Evolutionary conservation across 768 basidiomycete genomes (phyloP), one percentile per base, ranked within the genome.

Genomic region (Rubroboletus satanas): DNA sequence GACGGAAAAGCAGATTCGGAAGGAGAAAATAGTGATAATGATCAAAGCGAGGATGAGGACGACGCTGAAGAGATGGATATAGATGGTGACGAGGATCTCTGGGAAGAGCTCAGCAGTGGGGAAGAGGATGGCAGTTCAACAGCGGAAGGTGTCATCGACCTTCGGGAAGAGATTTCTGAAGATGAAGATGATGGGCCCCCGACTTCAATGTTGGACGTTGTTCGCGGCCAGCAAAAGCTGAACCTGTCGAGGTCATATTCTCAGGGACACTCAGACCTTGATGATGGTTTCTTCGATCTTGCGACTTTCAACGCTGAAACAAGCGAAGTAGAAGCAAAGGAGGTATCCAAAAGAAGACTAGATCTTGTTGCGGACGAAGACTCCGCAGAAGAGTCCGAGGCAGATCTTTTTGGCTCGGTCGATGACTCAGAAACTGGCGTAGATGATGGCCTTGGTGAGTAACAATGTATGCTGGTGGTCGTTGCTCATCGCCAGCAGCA

Each of bases 231-330:
- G 66, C 60, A 60, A 66, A 65, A 50, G 63, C 63, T 70, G 39
- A 49, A 29, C 41, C 23, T 52, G 47, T 23, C 46, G 11, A 52
- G 65, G 66, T 54, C 58, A 52, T 42, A 63, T 58, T 44, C 59
- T 56, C 18, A 61, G 8, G 65, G 65, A 5, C 74, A 78, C 53
- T 71, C 78, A 6, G 78, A 79, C 41, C 80, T 98, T 29, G 87
- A 98, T 69, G 96, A 98, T 66, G 83, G 78, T 14, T 98, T 98
- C 75, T 98, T 98, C 72, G 80, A 88, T 57, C 79, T 99, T 45
- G 82, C 83, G 29, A 78, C 83, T 18, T 99, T 99, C 77, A 97
- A 98, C 63, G 79, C 84, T 3, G 84, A 93, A 67, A 87, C 87
- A 2, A 90, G 91, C 67, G 82, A 81, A 60, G 81, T 84, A 3